A percentile compares a stretch with the other conserved stretches of the same genome.
These are phyloP conservation scores for Fusarium succisae DNA, from an alignment of 2,329 filamentous ascomycete species.

Conservation along the genomic window DNA sequence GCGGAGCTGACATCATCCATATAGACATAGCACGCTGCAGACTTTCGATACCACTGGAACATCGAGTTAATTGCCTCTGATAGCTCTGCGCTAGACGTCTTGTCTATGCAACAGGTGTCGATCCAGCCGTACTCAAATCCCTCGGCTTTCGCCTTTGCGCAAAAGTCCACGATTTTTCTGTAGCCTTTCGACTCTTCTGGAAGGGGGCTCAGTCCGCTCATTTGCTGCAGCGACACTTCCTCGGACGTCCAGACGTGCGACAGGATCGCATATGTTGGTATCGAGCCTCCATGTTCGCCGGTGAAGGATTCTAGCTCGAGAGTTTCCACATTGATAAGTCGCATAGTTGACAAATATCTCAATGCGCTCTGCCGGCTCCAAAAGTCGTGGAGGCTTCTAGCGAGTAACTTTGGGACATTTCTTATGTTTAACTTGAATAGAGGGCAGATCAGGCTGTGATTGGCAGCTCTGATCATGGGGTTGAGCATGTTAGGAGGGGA, in stretches of 20 bases:
- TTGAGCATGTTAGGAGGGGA: not conserved
- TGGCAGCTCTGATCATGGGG: not conserved
- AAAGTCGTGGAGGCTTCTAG: not conserved
- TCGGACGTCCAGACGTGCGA: constrained; percentile 13
- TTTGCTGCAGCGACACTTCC: not conserved
- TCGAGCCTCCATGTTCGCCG: not conserved
- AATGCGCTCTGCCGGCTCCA: not conserved
- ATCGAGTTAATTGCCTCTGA: constrained; percentile 11
- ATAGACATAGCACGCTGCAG: constrained; percentile 12
- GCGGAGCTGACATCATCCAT: not conserved
- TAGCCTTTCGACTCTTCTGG: not conserved
- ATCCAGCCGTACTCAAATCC: constrained; percentile 19
- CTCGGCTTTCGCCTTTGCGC: constrained; percentile 1
- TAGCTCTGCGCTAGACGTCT: constrained; percentile 13
- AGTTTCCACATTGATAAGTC: constrained; percentile 14
- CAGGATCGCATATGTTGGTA: constrained; percentile 8
- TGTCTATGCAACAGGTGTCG: constrained; percentile 19
- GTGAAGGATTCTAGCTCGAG: constrained; percentile 10
- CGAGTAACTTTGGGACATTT: not conserved
- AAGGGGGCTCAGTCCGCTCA: not conserved
- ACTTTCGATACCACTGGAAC: constrained; percentile 6
- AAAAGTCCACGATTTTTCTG: constrained; percentile 11
- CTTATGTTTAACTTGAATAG: not conserved
- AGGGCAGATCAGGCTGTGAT: not conserved
- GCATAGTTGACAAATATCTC: not conserved